Percentiles rank a stretch among this genome's conserved stretches.
phyloP scores from a whole-genome alignment of 1,139 yeast species.

The Geotrichum carabidarum region DNA sequence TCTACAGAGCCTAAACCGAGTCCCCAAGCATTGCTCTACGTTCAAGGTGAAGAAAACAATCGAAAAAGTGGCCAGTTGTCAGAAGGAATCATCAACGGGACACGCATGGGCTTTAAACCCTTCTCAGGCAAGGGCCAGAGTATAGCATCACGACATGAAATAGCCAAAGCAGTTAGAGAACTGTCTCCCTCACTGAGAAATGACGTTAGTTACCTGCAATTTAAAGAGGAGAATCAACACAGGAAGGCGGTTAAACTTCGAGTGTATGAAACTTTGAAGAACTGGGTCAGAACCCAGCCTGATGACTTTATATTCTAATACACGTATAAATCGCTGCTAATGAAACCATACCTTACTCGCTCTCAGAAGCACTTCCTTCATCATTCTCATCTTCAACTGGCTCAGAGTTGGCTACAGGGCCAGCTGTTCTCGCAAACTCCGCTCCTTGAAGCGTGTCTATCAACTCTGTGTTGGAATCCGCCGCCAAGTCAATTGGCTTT shows the following conservation, averaged over 20 bases:
- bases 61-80: slow-evolving; percentile 4
- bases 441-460: slow-evolving; percentile 70
- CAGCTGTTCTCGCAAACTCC: slow-evolving; percentile 55
- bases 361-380: slow-evolving; percentile 22
- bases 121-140: slow-evolving; percentile 28
- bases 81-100: slow-evolving; percentile 35
- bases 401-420: slow-evolving; percentile 23
- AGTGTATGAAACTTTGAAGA: slow-evolving; percentile 26
- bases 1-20: slow-evolving; percentile 23
- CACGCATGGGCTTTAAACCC: slow-evolving; percentile 35
- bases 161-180: slow-evolving; percentile 16
- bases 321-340: neutral
- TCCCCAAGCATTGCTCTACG: slow-evolving; percentile 26
- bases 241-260: slow-evolving; percentile 26
- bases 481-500: slow-evolving; percentile 69
- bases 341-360: slow-evolving; percentile 13
- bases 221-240: slow-evolving; percentile 15
- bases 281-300: slow-evolving; percentile 30
- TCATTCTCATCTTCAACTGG: slow-evolving; percentile 25
- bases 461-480: slow-evolving; percentile 49
- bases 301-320: slow-evolving; percentile 30
- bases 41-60: slow-evolving; percentile 9
- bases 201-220: slow-evolving; percentile 6
- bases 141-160: slow-evolving; percentile 24
- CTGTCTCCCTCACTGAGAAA: neutral